These are phyloP conservation scores for Globisporangium lucens DNA, from an alignment of 352 stramenopile genomes.

Conservation along the genomic window DNA sequence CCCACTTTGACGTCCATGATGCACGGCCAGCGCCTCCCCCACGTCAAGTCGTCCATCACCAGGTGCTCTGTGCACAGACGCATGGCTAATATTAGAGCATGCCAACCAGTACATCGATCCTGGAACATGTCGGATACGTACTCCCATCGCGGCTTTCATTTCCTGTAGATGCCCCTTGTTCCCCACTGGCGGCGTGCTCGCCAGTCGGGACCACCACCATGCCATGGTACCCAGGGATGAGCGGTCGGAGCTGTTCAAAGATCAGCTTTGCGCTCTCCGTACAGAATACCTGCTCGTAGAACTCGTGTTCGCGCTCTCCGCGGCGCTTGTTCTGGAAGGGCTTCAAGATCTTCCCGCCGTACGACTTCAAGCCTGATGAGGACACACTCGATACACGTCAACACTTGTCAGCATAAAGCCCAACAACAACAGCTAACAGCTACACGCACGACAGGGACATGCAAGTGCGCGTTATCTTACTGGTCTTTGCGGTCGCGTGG, in stretches of 20 bases:
- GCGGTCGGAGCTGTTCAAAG: slow-evolving; percentile 29
- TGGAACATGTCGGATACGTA: not conserved
- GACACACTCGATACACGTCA: not conserved
- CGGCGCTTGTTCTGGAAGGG: slow-evolving; percentile 82
- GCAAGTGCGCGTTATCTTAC: slow-evolving; percentile 21
- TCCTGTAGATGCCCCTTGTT: not conserved
- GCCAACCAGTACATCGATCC: not conserved
- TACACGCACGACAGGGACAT: not conserved
- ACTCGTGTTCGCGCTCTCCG: slow-evolving; percentile 68
- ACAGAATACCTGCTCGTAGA: slow-evolving; percentile 70
- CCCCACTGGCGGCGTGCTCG: not conserved
- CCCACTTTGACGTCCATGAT: slow-evolving; percentile 98
- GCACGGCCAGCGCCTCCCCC: slow-evolving; percentile 77
- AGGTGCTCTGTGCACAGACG: slow-evolving; percentile 65
- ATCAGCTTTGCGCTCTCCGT: slow-evolving; percentile 17
- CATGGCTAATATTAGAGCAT: not conserved
- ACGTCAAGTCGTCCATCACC: slow-evolving; percentile 89
- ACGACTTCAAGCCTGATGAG: slow-evolving; percentile 50
- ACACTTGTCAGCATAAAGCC: not conserved
- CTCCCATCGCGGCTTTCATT: slow-evolving; percentile 12
- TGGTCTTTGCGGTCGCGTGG: slow-evolving; percentile 65
- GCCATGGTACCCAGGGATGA: slow-evolving; percentile 70
- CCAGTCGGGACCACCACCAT: slow-evolving; percentile 33
- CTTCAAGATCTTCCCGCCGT: slow-evolving; percentile 75
- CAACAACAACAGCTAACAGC: not conserved